Evolutionary conservation across 352 stramenopile genomes (phyloP), one percentile per base, ranked within the genome.

Genomic region (Phytophthora macrochlamydospora): DNA sequence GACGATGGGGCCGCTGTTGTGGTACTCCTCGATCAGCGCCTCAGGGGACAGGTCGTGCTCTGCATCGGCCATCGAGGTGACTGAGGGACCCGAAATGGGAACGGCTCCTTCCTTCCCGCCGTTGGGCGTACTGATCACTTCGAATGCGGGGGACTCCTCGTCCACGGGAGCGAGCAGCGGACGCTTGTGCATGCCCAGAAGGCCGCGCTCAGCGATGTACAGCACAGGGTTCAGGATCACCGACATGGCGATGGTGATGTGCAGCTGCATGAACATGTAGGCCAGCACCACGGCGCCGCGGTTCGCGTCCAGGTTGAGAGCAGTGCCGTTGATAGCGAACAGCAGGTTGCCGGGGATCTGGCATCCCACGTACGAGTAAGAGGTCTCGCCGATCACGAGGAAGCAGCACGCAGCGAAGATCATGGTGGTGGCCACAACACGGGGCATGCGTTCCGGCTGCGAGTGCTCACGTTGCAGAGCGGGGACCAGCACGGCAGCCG

Each of bases 291-390:
- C 69, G 31, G 64, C 63, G 48, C 73, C 76, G 28, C 76, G 62
- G 61, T 64, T 77, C 14, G 76, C 61, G 35, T 65, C 37, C 58
- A 85, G 69, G 63, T 78, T 67, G 33, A 85, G 62, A 3, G 65
- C 64, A 2, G 67, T 72, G 18, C 65, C 66, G 14, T 64, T 70
- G 49, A 86, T 79, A 18, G 78, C 63, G 43, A 86, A 86, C 31
- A 86, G 57, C 43, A 86, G 62, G 60, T 85, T 85, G 42, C 71
- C 71, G 2, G 76, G 68, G 65, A 85, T 83, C 58, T 85, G 76
- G 61, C 76, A 85, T 28, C 76, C 76, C 5, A 83, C 65, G 46
- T 65, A 75, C 30, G 65, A 67, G 57, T 71, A 82, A 31, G 71
- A 73, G 3, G 73, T 76, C 33, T 67, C 46, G 3, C 69, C 78